These are phyloP conservation scores for Metschnikowia noctiluminum DNA, from an alignment of 805 yeast species.

Conservation along the genomic window DNA sequence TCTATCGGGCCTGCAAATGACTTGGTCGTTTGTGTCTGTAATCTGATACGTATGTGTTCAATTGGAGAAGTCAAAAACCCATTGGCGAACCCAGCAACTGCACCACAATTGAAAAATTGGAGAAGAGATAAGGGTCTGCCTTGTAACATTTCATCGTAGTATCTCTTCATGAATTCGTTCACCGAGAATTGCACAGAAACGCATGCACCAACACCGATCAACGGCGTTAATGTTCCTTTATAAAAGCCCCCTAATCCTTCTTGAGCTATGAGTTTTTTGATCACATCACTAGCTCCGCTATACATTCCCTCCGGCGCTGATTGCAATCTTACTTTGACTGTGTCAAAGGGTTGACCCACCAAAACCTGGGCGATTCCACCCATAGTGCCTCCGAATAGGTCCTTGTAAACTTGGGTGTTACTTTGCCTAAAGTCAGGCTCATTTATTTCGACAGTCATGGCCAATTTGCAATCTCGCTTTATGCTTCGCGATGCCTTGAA, in stretches of 20 bases:
- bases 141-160: conserved; percentile 48
- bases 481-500: background rate
- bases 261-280: conserved; percentile 55
- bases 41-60: conserved; percentile 89
- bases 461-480: background rate
- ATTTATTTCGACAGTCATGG: conserved; percentile 41
- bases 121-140: conserved; percentile 47
- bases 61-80: conserved; percentile 89
- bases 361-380: conserved; percentile 97
- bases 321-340: conserved; percentile 89
- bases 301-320: conserved; percentile 78
- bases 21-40: conserved; percentile 78
- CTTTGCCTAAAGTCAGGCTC: conserved; percentile 36
- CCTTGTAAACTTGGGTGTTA: conserved; percentile 57
- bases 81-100: conserved; percentile 90
- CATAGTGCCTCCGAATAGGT: conserved; percentile 84
- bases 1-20: conserved; percentile 71
- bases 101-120: conserved; percentile 82
- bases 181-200: conserved; percentile 95
- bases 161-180: conserved; percentile 89
- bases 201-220: conserved; percentile 81
- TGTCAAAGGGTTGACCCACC: conserved; percentile 95
- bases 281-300: conserved; percentile 72
- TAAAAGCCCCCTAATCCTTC: conserved; percentile 43
- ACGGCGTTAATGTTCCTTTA: conserved; percentile 46